Base-by-base conservation (phyloP, 2,329 filamentous ascomycete species). In the Ustulina deusta region DNA sequence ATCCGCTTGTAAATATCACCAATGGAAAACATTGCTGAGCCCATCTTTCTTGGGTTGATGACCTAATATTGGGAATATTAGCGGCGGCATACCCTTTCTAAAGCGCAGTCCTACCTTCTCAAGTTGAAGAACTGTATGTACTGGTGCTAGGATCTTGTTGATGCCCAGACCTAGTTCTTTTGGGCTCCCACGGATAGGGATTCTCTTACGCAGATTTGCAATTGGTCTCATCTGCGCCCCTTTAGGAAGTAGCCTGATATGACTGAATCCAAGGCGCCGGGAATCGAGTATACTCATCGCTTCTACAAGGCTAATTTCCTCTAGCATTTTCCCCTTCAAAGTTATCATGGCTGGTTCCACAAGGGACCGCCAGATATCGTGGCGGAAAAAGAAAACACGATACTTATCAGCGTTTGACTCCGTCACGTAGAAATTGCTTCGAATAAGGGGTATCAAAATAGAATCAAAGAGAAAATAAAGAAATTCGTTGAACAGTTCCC, bases 391-490 rank as follows among this genome's bases (percentile, higher is more conserved):
- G 79, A 97, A 97, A 0, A 98, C 81, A 32, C 89, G 89, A 74
- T 96, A 93, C 17, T 91, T 90, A 76, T 97, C 89, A 1, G 85
- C 84, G 70, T 89, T 94, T 0, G 94, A 96, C 78, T 99, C 96
- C 0, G 96, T 99, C 42, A 97, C 92, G 76, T 98, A 95, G 75
- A 99, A 99, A 75, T 96, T 94, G 69, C 88, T 90, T 38, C 93
- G 89, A 55, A 98, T 87, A 7, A 99, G 84, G 10, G 96, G 95
- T 73, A 98, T 92, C 63, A 99, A 77, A 25, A 97, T 84, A 0
- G 94, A 97, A 79, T 99, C 96, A 74, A 99, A 96, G 3, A 97
- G 72, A 77, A 94, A 99, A 81, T 97, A 98, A 6, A 98, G 75
- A 65, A 98, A 90, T 78, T 99, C 96, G 61, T 89, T 81, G 56